phyloP scores from a whole-genome alignment of 768 basidiomycete species.

The Cytidiella melzeri region DNA sequence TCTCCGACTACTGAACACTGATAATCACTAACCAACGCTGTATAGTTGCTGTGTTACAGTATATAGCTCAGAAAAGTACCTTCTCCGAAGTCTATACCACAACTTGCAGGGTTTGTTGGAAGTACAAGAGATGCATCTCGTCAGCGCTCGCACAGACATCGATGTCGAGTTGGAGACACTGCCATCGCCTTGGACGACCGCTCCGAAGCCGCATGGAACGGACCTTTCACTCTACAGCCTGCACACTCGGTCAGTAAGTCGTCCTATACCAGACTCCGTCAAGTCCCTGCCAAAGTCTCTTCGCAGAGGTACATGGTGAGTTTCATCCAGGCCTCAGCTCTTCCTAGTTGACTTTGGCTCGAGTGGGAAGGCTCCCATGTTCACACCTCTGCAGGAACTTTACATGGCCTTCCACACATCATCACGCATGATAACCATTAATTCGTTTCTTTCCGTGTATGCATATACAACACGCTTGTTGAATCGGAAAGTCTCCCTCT shows the following conservation, averaged over 20 bases:
- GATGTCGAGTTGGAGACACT: slow-evolving; percentile 35
- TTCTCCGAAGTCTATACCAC: slow-evolving; percentile 52
- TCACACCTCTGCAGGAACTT: slow-evolving; percentile 33
- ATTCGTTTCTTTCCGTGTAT: not conserved
- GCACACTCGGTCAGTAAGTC: no score
- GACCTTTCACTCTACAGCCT: slow-evolving; percentile 47
- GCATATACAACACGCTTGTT: slow-evolving; percentile 55
- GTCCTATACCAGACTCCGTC: no score
- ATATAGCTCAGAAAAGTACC: no score
- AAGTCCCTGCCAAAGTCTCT: no score
- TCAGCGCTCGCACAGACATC: slow-evolving; percentile 12
- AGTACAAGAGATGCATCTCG: slow-evolving; percentile 6
- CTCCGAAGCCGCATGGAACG: slow-evolving; percentile 9
- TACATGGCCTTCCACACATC: not conserved
- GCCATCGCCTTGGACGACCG: slow-evolving; percentile 29
- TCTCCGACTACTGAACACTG: no score
- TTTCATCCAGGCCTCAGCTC: slow-evolving; percentile 68
- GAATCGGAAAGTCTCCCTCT: slow-evolving; percentile 65
- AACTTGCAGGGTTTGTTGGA: slow-evolving; percentile 47
- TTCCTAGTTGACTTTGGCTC: slow-evolving; percentile 70
- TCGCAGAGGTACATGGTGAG: slow-evolving; percentile 47
- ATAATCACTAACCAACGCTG: no score
- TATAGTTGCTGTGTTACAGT: no score
- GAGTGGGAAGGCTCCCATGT: slow-evolving; percentile 50
- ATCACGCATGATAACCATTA: no score